A percentile compares a stretch with the other conserved stretches of the same genome.
Conservation (phyloP, 1,284 basidiomycete species). For the Ganoderma leucocontextum region DNA sequence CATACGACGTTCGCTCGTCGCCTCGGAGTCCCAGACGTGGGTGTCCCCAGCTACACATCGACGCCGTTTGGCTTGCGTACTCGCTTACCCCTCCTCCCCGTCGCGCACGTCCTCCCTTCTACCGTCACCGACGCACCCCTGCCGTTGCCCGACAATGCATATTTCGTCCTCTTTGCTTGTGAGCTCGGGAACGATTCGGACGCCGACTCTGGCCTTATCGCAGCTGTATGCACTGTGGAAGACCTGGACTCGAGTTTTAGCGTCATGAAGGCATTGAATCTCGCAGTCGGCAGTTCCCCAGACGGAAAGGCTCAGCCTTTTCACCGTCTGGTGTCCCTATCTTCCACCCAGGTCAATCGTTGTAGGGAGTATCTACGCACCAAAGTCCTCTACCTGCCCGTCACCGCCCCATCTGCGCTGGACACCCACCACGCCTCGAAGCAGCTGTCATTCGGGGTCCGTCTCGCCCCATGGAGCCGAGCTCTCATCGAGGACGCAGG, state of each 20-base stretch:
- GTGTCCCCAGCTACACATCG: not conserved
- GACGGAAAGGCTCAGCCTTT: not conserved
- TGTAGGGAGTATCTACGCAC: not conserved
- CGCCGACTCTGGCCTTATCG: not conserved
- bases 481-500: not conserved
- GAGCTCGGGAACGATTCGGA: not conserved
- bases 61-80: not conserved
- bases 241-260: not conserved
- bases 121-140: not conserved
- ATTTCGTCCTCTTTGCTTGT: not conserved
- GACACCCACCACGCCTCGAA: not conserved
- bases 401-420: not conserved
- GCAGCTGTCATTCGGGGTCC: not conserved
- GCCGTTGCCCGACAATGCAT: not conserved
- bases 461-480: not conserved
- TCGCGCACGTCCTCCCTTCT: not conserved
- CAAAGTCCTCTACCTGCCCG: not conserved
- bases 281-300: not conserved
- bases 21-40: not conserved
- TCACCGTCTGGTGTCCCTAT: not conserved
- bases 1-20: not conserved
- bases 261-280: not conserved
- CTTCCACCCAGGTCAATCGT: not conserved
- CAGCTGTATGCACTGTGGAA: not conserved
- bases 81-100: not conserved